These are phyloP conservation scores for Aspergillus sparsus DNA, from an alignment of 495 filamentous ascomycete genomes.

Conservation along the genomic window DNA sequence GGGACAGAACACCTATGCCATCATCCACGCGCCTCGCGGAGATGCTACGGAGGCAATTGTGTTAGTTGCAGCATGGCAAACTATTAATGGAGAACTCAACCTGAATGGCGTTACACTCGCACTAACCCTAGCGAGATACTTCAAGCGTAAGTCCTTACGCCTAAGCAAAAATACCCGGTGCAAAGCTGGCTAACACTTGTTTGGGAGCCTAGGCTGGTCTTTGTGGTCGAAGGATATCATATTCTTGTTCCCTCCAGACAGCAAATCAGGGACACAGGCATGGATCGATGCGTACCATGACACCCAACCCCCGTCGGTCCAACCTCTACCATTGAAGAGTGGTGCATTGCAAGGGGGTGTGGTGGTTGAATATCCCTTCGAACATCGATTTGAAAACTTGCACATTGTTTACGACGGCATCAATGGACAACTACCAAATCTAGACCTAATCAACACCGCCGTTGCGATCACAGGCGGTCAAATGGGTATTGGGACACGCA, in stretches of 20 bases:
- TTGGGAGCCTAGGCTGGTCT: slow-evolving; percentile 69
- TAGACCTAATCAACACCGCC: slow-evolving; percentile 96
- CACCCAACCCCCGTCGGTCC: slow-evolving; percentile 68
- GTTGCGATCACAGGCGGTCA: slow-evolving; percentile 83
- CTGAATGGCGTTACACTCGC: slow-evolving; percentile 82
- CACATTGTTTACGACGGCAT: slow-evolving; percentile 95
- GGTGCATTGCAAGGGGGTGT: slow-evolving; percentile 91
- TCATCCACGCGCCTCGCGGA: slow-evolving; percentile 91
- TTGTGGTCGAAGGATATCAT: slow-evolving; percentile 99
- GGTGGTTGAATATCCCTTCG: slow-evolving; percentile 88
- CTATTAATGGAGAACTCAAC: slow-evolving; percentile 77
- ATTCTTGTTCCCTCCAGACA: slow-evolving; percentile 84
- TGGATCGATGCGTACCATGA: slow-evolving; percentile 99
- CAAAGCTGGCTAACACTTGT: slow-evolving; percentile 4
- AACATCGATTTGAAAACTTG: slow-evolving; percentile 77
- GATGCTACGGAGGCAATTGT: slow-evolving; percentile 99
- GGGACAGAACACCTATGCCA: slow-evolving; percentile 91
- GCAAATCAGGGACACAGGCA: slow-evolving; percentile 85
- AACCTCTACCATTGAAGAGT: slow-evolving; percentile 84
- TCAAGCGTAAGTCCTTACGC: slow-evolving; percentile 62
- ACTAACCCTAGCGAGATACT: slow-evolving; percentile 86
- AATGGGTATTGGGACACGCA: slow-evolving; percentile 78
- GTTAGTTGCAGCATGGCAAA: slow-evolving; percentile 84
- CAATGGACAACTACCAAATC: slow-evolving; percentile 92
- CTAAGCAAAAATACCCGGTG: slow-evolving; percentile 6